Base-by-base conservation (phyloP, 768 basidiomycete species). In the Dictyophora rubrovolvata region DNA sequence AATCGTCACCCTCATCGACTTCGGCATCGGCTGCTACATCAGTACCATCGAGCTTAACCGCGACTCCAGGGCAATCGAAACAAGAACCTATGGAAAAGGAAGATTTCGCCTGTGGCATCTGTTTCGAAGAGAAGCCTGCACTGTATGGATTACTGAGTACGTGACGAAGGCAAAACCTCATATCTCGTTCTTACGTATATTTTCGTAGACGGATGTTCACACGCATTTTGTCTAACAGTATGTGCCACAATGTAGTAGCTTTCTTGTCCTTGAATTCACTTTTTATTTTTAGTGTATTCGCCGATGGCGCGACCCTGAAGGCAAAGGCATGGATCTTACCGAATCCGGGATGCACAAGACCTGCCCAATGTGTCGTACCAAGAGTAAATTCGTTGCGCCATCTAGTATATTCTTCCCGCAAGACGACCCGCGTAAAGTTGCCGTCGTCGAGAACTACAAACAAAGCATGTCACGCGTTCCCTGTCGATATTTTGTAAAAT, bases 211-310 rank as follows among this genome's bases (percentile, higher is more conserved):
- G 83, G 82, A 34, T 92, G 89, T 67, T 84, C 78, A 61, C 89
- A 92, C 69, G 73, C 88, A 52, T 91, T 89, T 69, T 92, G 89
- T 67, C 74, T 86, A 37, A 69, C 79, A 60, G 88, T 89, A 67
- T 60, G 77, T 70, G 18, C 50, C 34, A 20, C 49, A 2, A 14
- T 35, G 51, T 54, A 52, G 48, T 11, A 37, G 21, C 18, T 10
- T 23, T 54, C 53, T 34, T 55, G 51, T 60, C 36, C 65, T 49
- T 64, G 52, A 49, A 48, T 53, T 14, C 34, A 35, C 18, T 28
- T 54, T 23, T 63, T 42, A n/a, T 42, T 4, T 42, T 42, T 42
- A 89, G 85, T 92, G 89, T 67, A 87, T 92, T 60, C 83, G 82
- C 48, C 79, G 81, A 65, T 92, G 89, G 89, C 81, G 89, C 23